Evolutionary conservation across 805 yeast species (phyloP).

Genomic region (Saccharomycopsis fodiens): DNA sequence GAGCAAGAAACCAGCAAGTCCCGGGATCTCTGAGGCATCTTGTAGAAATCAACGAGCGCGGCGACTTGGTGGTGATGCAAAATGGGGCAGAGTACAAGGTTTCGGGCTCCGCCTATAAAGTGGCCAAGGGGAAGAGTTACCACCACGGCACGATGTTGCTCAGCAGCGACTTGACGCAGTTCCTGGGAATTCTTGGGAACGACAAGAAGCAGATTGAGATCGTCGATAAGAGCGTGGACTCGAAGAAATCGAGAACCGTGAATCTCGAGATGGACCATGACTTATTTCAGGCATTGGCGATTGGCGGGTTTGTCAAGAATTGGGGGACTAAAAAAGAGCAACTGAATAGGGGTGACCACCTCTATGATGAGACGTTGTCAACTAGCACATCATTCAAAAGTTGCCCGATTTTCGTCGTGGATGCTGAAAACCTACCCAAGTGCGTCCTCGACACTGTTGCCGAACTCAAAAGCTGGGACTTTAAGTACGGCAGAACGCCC

Average conservation of each 20-base stretch:
- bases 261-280: slow-evolving; percentile 38
- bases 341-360: not conserved
- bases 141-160: slow-evolving; percentile 97
- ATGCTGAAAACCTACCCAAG: slow-evolving; percentile 9
- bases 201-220: slow-evolving; percentile 35
- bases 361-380: not conserved
- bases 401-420: not conserved
- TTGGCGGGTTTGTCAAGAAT: slow-evolving; percentile 12
- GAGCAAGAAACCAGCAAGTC: slow-evolving; percentile 2
- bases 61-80: slow-evolving; percentile 43
- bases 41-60: slow-evolving; percentile 54
- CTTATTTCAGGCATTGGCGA: slow-evolving; percentile 7
- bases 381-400: no score
- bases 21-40: slow-evolving; percentile 13
- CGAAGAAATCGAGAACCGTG: slow-evolving; percentile 74
- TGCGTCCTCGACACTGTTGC: slow-evolving; percentile 15
- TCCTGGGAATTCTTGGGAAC: slow-evolving; percentile 53
- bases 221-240: slow-evolving; percentile 48
- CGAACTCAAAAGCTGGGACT: slow-evolving; percentile 27
- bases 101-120: slow-evolving; percentile 89
- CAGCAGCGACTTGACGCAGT: slow-evolving; percentile 49
- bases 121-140: slow-evolving; percentile 72
- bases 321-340: slow-evolving; percentile 5
- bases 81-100: slow-evolving; percentile 42
- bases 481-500: slow-evolving; percentile 77